A percentile compares a stretch with the other conserved stretches of the same genome.
Conservation (phyloP, 306 rosid species). For the Trifolium dubium region DNA sequence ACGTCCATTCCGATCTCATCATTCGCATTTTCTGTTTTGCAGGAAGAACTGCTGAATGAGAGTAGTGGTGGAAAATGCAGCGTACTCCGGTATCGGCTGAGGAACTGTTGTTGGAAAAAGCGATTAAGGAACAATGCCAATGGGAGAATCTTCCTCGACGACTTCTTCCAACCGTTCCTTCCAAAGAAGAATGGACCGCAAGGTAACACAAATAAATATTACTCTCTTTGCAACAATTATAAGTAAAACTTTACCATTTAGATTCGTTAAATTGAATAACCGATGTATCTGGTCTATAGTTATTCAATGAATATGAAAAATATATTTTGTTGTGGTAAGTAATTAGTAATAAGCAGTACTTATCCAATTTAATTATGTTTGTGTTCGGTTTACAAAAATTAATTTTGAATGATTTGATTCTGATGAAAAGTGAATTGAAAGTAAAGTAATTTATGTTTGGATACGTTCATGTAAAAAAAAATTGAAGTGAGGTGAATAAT, state of each 20-base stretch:
- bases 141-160: constrained; percentile 90
- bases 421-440: no score
- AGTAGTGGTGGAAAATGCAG: constrained; percentile 60
- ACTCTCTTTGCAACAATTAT: no score
- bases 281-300: no score
- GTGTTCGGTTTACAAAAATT: no score
- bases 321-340: no score
- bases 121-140: constrained; percentile 77
- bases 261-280: no score
- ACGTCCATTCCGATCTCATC: background rate
- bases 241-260: no score
- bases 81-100: constrained; percentile 63
- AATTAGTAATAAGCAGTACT: background rate
- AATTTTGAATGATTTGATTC: no score
- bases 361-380: background rate
- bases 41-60: constrained; percentile 39
- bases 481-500: no score
- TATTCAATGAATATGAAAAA: background rate
- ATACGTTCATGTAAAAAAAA: no score
- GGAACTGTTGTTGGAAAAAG: constrained; percentile 72
- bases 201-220: constrained; percentile 62
- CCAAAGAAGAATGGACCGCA: constrained; percentile 90
- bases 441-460: no score
- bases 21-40: background rate
- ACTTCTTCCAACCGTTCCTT: constrained; percentile 68